Conservation (phyloP, 768 basidiomycete genomes). For the Podaxis sp. region DNA sequence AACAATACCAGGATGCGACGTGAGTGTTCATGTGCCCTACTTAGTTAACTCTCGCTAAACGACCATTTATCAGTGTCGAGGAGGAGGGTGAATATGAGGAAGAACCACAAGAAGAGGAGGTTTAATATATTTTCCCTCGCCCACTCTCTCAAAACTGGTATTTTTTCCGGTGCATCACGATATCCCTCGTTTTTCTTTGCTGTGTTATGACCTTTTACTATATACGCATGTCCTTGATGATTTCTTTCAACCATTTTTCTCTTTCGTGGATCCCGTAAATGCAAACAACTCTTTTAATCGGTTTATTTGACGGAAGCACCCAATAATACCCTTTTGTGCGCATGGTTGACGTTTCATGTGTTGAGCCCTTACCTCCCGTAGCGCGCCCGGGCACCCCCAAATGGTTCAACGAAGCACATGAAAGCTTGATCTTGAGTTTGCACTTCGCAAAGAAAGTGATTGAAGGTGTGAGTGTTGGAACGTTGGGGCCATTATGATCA, state of each 20-base stretch:
- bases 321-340: slow-evolving; percentile 13
- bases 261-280: slow-evolving; percentile 34
- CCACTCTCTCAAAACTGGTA: slow-evolving; percentile 30
- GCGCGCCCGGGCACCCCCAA: no score
- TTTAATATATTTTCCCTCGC: neutral
- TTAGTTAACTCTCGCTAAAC: neutral
- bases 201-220: slow-evolving; percentile 28
- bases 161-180: slow-evolving; percentile 14
- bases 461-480: neutral
- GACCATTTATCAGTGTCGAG: slow-evolving; percentile 55
- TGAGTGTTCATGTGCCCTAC: slow-evolving; percentile 39
- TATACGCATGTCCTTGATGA: slow-evolving; percentile 39
- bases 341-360: neutral
- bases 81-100: slow-evolving; percentile 92
- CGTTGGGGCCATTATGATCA: neutral
- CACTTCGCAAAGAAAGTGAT: neutral
- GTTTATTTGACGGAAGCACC: slow-evolving; percentile 10
- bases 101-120: slow-evolving; percentile 59
- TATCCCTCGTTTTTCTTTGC: slow-evolving; percentile 19
- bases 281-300: slow-evolving; percentile 23
- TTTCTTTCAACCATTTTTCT: slow-evolving; percentile 25
- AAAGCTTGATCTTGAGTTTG: no score
- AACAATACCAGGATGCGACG: slow-evolving; percentile 95
- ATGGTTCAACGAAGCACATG: no score
- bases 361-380: neutral